Evolutionary conservation across 148 eudicot genomes (phyloP).

Genomic region (Dianthus caryophyllus): DNA sequence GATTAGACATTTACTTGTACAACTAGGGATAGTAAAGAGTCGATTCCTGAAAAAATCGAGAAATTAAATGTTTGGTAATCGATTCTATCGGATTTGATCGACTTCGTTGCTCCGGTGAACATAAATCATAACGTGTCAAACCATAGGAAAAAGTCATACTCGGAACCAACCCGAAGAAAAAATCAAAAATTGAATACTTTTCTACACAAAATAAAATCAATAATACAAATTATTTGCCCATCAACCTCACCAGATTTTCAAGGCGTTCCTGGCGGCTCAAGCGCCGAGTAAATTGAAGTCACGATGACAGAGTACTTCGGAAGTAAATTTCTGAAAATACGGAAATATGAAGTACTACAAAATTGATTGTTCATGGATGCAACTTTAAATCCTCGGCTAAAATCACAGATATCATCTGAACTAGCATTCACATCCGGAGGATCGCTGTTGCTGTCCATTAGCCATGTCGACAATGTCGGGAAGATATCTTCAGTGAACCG

Average conservation of each 20-base stretch:
- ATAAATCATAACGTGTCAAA: too few relatives aligned
- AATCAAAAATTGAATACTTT: too few relatives aligned
- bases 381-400: background rate
- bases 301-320: background rate
- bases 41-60: too few relatives aligned
- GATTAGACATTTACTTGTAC: too few relatives aligned
- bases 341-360: background rate
- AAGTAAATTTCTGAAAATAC: background rate
- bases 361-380: background rate
- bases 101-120: too few relatives aligned
- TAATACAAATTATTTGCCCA: background rate
- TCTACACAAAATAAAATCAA: too few relatives aligned
- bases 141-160: too few relatives aligned
- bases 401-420: background rate
- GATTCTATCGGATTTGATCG: too few relatives aligned
- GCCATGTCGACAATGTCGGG: constrained; percentile 65
- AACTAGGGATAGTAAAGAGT: too few relatives aligned
- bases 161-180: too few relatives aligned
- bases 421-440: constrained; percentile 60
- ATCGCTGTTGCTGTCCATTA: constrained; percentile 52
- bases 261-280: background rate
- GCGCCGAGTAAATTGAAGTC: background rate
- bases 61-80: too few relatives aligned
- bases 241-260: too few relatives aligned
- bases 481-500: constrained; percentile 37